A percentile compares a stretch with the other conserved stretches of the same genome.
phyloP scores from a whole-genome alignment of 2,329 filamentous ascomycete genomes.

The Nigrograna mackinnonii region DNA sequence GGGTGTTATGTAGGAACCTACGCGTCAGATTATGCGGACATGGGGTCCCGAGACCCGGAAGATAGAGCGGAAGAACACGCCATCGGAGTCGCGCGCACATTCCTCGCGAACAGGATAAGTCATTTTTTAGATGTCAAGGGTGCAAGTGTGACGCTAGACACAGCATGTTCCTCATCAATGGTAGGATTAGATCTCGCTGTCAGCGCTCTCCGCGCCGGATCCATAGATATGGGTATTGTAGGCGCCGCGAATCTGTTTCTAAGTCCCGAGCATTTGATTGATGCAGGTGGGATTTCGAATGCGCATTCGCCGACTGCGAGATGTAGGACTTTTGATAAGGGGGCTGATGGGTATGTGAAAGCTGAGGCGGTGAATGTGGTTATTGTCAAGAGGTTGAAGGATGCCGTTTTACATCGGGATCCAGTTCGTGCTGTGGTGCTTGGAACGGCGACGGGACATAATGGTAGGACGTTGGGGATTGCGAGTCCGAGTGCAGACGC shows the following conservation, averaged over 20 bases:
- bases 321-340: constrained; percentile 48
- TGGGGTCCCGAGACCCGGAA: not conserved
- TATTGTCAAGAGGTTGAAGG: not conserved
- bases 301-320: constrained; percentile 18
- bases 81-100: constrained; percentile 2
- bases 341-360: constrained; percentile 66
- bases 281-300: too few species aligned
- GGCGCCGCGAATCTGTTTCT: not conserved
- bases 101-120: constrained; percentile 13
- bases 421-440: constrained; percentile 42
- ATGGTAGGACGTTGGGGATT: constrained; percentile 46
- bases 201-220: not conserved
- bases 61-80: constrained; percentile 4
- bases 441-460: constrained; percentile 31
- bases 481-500: constrained; percentile 45
- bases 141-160: constrained; percentile 17
- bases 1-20: constrained; percentile 8
- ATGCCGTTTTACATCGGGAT: constrained; percentile 38
- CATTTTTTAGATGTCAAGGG: constrained; percentile 19
- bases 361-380: constrained; percentile 53
- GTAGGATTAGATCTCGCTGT: constrained; percentile 12
- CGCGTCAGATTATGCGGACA: not conserved
- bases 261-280: not conserved
- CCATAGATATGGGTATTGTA: not conserved
- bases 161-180: constrained; percentile 19